phyloP scores from a whole-genome alignment of 2,329 filamentous ascomycete species.

The Colletotrichum truncatum region DNA sequence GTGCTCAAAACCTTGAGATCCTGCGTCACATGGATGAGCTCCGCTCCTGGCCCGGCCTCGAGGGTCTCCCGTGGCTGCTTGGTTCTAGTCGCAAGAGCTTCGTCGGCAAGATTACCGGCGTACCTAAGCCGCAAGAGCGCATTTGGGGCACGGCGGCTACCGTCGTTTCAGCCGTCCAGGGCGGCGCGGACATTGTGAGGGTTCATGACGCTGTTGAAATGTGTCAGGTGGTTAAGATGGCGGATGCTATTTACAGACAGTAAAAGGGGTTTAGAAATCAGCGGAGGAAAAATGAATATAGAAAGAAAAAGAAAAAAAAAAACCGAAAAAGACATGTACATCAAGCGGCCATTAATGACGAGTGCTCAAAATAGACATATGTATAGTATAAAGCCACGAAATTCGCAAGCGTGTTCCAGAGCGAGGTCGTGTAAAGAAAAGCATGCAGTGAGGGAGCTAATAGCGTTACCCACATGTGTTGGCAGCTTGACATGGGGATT shows the following conservation, averaged over 20 bases:
- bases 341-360: background rate
- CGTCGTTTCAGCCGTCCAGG: slow-evolving; percentile 84
- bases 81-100: slow-evolving; percentile 92
- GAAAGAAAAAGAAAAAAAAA: background rate
- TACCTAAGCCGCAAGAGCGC: slow-evolving; percentile 74
- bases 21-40: slow-evolving; percentile 74
- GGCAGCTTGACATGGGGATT: no score
- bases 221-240: slow-evolving; percentile 83
- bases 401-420: no score
- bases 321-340: background rate
- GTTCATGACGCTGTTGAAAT: slow-evolving; percentile 94
- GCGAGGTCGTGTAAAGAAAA: no score
- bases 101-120: slow-evolving; percentile 83
- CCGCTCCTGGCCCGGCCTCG: slow-evolving; percentile 69
- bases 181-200: slow-evolving; percentile 89
- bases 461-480: no score
- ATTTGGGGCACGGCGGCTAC: slow-evolving; percentile 89
- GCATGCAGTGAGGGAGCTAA: no score
- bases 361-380: no score
- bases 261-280: slow-evolving; percentile 29
- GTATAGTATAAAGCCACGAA: no score
- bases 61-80: slow-evolving; percentile 85
- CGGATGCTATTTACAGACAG: slow-evolving; percentile 88
- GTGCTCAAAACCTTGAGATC: slow-evolving; percentile 82
- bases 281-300: no score